Evolutionary conservation across 176 grass and related monocot species (phyloP).

Genomic region (Oryza meridionalis): DNA sequence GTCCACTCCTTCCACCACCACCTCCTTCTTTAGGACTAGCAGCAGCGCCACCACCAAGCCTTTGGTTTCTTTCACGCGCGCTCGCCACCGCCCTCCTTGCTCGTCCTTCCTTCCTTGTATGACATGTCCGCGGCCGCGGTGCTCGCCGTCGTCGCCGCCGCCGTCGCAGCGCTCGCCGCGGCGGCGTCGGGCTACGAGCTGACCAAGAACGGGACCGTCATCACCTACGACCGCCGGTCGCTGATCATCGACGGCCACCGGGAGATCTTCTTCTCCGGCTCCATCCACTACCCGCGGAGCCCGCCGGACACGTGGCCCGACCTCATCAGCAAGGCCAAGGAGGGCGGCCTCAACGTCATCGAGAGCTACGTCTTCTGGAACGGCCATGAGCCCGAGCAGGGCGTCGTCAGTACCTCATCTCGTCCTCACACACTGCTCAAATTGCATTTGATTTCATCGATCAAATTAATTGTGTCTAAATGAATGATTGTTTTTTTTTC

Average conservation of each 20-base stretch:
- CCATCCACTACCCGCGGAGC: conserved; percentile 90
- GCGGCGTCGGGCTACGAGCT: neutral
- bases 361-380: conserved; percentile 94
- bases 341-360: conserved; percentile 80
- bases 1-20: conserved; percentile 22
- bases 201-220: conserved; percentile 21
- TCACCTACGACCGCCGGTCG: conserved; percentile 77
- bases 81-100: neutral
- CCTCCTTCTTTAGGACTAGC: conserved; percentile 33
- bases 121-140: neutral
- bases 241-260: conserved; percentile 75
- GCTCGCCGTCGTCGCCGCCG: conserved; percentile 17
- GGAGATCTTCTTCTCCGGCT: conserved; percentile 76
- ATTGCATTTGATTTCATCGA: neutral
- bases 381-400: conserved; percentile 65
- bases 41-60: conserved; percentile 13
- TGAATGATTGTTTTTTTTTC: neutral
- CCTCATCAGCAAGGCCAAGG: conserved; percentile 67
- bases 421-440: too few relatives aligned
- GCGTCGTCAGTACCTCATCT: conserved; percentile 16
- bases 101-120: neutral
- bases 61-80: neutral
- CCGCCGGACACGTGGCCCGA: conserved; percentile 62
- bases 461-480: neutral
- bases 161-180: neutral